phyloP scores from a whole-genome alignment of 2,329 filamentous ascomycete genomes.

The Paraphoma sp. region DNA sequence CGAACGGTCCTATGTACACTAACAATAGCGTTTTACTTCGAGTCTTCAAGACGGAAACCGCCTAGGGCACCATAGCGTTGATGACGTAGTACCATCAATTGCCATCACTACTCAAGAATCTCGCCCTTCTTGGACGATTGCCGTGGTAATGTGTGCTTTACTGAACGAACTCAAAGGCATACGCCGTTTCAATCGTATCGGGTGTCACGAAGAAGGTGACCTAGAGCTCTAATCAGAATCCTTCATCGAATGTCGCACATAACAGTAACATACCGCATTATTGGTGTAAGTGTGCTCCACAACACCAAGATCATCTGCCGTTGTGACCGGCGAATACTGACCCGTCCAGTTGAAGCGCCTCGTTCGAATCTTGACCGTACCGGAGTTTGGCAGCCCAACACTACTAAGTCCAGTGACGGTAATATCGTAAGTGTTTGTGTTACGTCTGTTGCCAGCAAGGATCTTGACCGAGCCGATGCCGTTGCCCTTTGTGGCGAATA shows the following conservation, averaged over 20 bases:
- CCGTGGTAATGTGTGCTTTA: no score
- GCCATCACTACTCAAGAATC: no score
- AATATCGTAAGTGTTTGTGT: constrained; percentile 45
- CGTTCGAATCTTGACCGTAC: constrained; percentile 1
- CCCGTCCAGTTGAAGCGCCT: constrained; percentile 15
- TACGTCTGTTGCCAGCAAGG: constrained; percentile 43
- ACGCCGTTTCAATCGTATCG: neutral
- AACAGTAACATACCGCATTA: neutral
- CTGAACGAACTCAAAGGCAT: no score
- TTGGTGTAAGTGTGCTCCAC: neutral
- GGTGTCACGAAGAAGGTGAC: neutral
- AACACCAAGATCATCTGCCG: constrained; percentile 6
- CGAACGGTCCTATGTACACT: no score
- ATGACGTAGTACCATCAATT: no score
- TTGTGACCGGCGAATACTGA: constrained; percentile 2
- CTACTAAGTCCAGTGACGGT: constrained; percentile 40
- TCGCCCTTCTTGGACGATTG: no score
- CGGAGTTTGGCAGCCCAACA: constrained; percentile 38
- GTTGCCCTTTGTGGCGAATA: constrained; percentile 45
- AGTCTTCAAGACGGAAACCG: no score
- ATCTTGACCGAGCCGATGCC: constrained; percentile 37
- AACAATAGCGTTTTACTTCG: no score
- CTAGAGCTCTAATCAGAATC: neutral
- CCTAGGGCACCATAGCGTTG: no score
- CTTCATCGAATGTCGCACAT: no score